Base-by-base conservation (phyloP, 2,329 filamentous ascomycete genomes). In the Aspergillus sp. region DNA sequence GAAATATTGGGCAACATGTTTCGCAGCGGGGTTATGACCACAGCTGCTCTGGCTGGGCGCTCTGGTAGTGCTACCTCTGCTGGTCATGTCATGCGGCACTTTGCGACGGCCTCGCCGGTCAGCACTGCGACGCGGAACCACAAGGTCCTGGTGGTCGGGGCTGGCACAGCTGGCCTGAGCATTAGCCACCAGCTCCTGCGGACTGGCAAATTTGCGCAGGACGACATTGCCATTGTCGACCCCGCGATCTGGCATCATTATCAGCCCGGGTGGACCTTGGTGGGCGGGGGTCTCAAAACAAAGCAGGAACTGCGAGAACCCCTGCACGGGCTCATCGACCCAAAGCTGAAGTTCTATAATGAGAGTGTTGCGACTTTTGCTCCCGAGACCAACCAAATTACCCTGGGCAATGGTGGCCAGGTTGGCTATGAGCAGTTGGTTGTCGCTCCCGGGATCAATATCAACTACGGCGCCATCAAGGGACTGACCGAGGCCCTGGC, bases 191-290 rank as follows among this genome's bases (percentile, higher is more conserved):
- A 89, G 71, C 79, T 90, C 3, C 78, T 88, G 3, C 78, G 78
- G 2, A 75, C 77, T 0, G 83, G 82, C 41, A 77, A 77, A 21
- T 87, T 87, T 61, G 58, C 68, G 0, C 71, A 76, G 41, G 75
- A 83, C 29, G 85, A 88, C 54, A 86, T 88, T 55, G 85, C 85
- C 23, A 62, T 88, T 21, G 71, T 88, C 41, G 85, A 88, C 57
- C 85, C 85, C 0, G 78, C 85, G 1, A 65, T 71, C 58, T 85
- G 78, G 76, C 85, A 88, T 64, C 78, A 88, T 71, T 88, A 87
- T 65, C 85, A 88, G 67, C 84, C 85, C 1, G 85, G 85, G 49
- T 88, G 85, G 85, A 88, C 86, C 2, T 75, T 88, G 1, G 85
- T 88, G 2, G 85, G 85, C 41, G 84, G 82, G 36, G 85, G 85